Conservation (phyloP, 768 basidiomycete genomes). For the Lentinula aciculospora region DNA sequence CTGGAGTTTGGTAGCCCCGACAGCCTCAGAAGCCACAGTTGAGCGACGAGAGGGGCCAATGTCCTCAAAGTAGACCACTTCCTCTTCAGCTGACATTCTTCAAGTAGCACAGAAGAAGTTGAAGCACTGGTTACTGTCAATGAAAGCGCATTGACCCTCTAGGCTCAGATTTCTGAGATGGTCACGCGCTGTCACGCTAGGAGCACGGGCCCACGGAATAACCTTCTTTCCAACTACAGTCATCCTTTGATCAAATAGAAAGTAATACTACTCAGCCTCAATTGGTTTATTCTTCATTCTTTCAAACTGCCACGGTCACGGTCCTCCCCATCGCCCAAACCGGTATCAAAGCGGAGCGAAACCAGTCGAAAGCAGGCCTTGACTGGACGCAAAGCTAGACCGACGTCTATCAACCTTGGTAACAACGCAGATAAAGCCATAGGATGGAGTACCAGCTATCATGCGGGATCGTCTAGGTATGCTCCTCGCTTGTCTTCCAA, state of each 20-base stretch:
- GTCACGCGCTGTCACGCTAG: neutral
- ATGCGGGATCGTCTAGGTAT: constrained; percentile 78
- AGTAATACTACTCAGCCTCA: too few species aligned
- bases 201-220: too few species aligned
- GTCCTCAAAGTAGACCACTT: constrained; percentile 14
- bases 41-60: neutral
- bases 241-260: too few species aligned
- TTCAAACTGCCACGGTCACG: constrained; percentile 73
- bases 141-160: too few species aligned
- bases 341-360: constrained; percentile 47
- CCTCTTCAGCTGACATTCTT: neutral
- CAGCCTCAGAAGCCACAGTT: neutral
- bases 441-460: constrained; percentile 85
- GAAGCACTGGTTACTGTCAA: neutral
- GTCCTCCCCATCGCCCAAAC: constrained; percentile 69
- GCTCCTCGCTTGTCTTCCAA: constrained; percentile 13
- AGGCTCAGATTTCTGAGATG: neutral
- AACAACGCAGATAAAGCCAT: constrained; percentile 23
- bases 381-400: constrained; percentile 28
- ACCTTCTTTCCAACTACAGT: neutral
- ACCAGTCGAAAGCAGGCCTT: constrained; percentile 29
- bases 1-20: neutral
- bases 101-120: neutral
- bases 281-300: neutral
- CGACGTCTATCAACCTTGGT: constrained; percentile 12